A percentile compares a stretch with the other conserved stretches of the same genome.
Conservation (phyloP, 768 basidiomycete genomes). For the Suillus brevipes region DNA sequence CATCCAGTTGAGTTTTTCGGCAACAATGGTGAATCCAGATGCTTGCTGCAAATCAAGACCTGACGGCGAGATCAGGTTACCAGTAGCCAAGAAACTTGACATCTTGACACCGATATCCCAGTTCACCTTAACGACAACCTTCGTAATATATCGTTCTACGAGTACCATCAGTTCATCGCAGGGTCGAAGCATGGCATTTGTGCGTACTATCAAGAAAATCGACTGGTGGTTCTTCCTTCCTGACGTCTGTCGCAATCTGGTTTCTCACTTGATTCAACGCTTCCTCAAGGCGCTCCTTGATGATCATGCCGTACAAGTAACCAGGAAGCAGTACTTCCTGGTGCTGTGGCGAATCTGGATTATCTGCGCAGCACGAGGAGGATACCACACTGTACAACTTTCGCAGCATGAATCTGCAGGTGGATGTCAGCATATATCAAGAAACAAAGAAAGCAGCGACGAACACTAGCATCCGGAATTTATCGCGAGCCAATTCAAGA, state of each 20-base stretch:
- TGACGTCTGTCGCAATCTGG: conserved; percentile 71
- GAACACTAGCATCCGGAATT: conserved; percentile 92
- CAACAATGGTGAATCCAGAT: conserved; percentile 98
- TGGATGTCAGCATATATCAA: conserved; percentile 12
- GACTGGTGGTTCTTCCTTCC: conserved; percentile 69
- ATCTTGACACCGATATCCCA: conserved; percentile 91
- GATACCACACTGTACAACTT: conserved; percentile 93
- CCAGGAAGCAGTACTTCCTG: conserved; percentile 97
- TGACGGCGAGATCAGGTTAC: conserved; percentile 90
- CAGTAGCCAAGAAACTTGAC: conserved; percentile 95
- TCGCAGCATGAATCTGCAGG: conserved; percentile 88
- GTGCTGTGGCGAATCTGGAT: conserved; percentile 98
- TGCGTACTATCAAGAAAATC: conserved; percentile 86
- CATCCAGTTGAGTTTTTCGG: conserved; percentile 98
- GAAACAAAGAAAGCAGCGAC: conserved; percentile 29
- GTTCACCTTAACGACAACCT: conserved; percentile 73
- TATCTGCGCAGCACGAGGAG: conserved; percentile 87
- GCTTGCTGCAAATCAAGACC: conserved; percentile 97
- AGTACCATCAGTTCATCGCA: conserved; percentile 9
- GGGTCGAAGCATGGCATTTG: conserved; percentile 4
- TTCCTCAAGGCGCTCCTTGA: conserved; percentile 96
- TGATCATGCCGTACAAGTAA: conserved; percentile 91
- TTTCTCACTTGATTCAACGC: conserved; percentile 70
- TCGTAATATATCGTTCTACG: conserved; percentile 78
- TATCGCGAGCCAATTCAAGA: conserved; percentile 82